Evolutionary conservation across 169 alveolate genomes (phyloP).

Genomic region (Blepharisma undulans): DNA sequence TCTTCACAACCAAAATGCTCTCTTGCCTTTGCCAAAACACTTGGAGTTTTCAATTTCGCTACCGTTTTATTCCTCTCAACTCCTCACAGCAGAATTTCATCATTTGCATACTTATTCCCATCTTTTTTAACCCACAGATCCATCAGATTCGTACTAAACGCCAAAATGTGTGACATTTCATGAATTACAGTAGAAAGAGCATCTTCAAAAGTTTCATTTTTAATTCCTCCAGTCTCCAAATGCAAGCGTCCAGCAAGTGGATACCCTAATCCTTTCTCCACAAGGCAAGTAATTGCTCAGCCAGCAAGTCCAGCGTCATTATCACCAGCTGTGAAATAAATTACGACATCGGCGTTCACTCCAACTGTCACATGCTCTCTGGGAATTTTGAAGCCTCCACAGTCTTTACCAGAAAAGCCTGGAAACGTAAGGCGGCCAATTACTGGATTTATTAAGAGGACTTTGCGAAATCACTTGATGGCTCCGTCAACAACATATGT

Average conservation of each 20-base stretch:
- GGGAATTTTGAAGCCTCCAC: conserved; percentile 21
- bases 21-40: conserved; percentile 49
- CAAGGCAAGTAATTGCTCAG: conserved; percentile 3
- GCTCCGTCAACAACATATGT: not conserved
- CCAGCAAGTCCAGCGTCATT: not conserved
- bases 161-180: conserved; percentile 48
- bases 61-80: not conserved
- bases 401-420: not conserved
- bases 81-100: not conserved
- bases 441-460: not conserved
- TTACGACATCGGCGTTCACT: conserved; percentile 7
- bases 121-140: not conserved
- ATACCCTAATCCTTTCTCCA: not conserved
- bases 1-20: conserved; percentile 49
- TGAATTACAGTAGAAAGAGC: conserved; percentile 22
- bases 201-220: conserved; percentile 6
- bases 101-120: not conserved
- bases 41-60: conserved; percentile 44
- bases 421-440: not conserved
- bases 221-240: not conserved
- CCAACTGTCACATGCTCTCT: conserved; percentile 4
- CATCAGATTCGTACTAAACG: conserved; percentile 15
- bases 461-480: not conserved
- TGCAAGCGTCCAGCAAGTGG: not conserved
- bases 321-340: conserved; percentile 10